Evolutionary conservation across 225 moss, liverwort and hornwort species (phyloP), one percentile per base, ranked within the genome.

Genomic region (Marchantia polymorpha): DNA sequence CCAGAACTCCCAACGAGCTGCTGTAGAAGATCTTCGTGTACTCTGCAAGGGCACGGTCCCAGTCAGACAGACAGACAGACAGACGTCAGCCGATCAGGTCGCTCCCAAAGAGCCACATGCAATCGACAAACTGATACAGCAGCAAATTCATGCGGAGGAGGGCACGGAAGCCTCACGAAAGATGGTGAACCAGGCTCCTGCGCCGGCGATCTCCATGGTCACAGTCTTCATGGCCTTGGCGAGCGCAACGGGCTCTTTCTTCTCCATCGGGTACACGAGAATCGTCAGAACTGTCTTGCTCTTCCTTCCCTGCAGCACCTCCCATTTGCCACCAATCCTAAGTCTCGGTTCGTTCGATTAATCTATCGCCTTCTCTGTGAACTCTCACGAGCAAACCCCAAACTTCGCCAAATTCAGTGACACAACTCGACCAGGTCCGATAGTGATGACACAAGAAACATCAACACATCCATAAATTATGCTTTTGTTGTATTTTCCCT

Each of bases 181-280:
- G 53, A 87, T 22, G 51, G 74, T 74, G 80, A 87, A 87, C 87
- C 87, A 87, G 59, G 84, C 82, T 2, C 84, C 82, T 19, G 87
- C 84, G 74, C 82, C 82, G 0, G 10, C 73, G 51, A 87, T 27
- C 0, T 68, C 8, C 73, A 87, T 12, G 12, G 3, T 17, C 30
- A 84, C 64, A 0, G 0, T 3, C 46, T 74, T 84, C 8, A 12
- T 51, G 0, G 74, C 58, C 6, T 49, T 22, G 27, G 82, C 59
- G 0, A 51, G 4, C 19, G 29, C 0, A 60, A 79, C 29, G 4
- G 50, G 7, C 49, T 79, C 52, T 55, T 74, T 64, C 0, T 15
- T 0, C 11, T 20, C 73, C 48, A 29, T 12, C 26, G 84, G 87
- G 64, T 51, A 73, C 19, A 77, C 82, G 15, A 84, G 7, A 2